Evolutionary conservation across 2,329 filamentous ascomycete species (phyloP).

Genomic region (Immersiporthe knoxdaviesiana): DNA sequence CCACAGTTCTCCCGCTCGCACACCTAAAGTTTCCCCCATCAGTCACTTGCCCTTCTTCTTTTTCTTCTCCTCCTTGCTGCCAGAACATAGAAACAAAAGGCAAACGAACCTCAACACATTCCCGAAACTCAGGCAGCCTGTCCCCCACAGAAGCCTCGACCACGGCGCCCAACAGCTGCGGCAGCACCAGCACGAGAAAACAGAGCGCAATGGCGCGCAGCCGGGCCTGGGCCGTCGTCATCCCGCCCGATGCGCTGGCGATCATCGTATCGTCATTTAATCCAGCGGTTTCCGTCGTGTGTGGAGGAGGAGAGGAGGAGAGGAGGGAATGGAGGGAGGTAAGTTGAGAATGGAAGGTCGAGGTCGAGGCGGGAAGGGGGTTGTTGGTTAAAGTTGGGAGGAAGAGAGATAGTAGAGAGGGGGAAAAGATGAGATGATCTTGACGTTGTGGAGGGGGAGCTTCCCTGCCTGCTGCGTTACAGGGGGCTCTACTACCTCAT

Average conservation of each 20-base stretch:
- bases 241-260: conserved; percentile 40
- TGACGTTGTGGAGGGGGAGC: background rate
- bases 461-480: background rate
- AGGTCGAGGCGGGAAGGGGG: too few species aligned
- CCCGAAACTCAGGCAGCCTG: conserved; percentile 79
- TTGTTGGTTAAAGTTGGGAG: too few species aligned
- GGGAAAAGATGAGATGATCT: background rate
- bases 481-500: background rate
- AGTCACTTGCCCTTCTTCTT: conserved; percentile 2
- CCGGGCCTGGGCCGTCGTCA: conserved; percentile 33
- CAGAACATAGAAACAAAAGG: background rate
- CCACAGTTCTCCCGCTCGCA: conserved; percentile 82
- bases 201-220: conserved; percentile 39
- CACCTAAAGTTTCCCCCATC: conserved; percentile 56
- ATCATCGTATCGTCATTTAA: conserved; percentile 35
- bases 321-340: background rate
- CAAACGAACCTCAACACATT: conserved; percentile 76
- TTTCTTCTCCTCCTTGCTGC: background rate
- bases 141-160: conserved; percentile 79
- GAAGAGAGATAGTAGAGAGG: background rate
- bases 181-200: conserved; percentile 9
- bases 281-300: background rate
- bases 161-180: conserved; percentile 47
- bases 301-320: background rate
- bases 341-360: too few species aligned